phyloP scores from a whole-genome alignment of 768 basidiomycete genomes.

The Suillus hirtellus region DNA sequence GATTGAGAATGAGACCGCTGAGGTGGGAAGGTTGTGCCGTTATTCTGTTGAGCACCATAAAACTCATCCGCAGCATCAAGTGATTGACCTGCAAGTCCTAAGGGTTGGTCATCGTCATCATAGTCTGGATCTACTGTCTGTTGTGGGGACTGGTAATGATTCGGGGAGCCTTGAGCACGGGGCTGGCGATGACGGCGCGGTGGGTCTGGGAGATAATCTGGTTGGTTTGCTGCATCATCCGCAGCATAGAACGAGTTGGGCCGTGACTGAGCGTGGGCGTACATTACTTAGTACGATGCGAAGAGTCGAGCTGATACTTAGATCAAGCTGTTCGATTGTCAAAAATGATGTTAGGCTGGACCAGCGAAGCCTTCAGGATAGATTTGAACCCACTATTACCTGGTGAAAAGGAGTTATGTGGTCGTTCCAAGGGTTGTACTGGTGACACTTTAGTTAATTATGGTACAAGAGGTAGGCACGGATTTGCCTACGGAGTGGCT shows the following conservation, averaged over 20 bases:
- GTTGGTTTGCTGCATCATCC: constrained; percentile 15
- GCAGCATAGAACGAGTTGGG: constrained; percentile 37
- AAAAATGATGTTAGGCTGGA: background rate
- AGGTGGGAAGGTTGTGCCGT: constrained; percentile 30
- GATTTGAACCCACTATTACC: background rate
- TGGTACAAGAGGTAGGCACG: background rate
- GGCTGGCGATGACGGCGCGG: constrained; percentile 22
- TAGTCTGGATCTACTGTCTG: constrained; percentile 33
- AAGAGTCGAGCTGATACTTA: background rate
- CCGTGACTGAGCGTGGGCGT: constrained; percentile 35
- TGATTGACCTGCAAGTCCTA: constrained; percentile 28
- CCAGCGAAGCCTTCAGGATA: background rate
- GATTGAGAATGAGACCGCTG: constrained; percentile 67
- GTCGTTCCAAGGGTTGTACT: background rate
- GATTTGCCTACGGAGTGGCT: background rate
- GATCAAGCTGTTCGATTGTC: constrained; percentile 2
- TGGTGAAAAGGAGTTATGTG: background rate
- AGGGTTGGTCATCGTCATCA: constrained; percentile 44
- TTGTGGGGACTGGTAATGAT: constrained; percentile 17
- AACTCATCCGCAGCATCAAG: constrained; percentile 46
- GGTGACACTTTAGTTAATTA: constrained; percentile 2
- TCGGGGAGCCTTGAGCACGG: constrained; percentile 21
- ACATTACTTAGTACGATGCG: constrained; percentile 22
- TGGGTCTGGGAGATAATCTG: constrained; percentile 15
- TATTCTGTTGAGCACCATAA: constrained; percentile 23